These are phyloP conservation scores for Picochlorum sp. DNA, from an alignment of 139 green algal genomes.

Conservation along the genomic window DNA sequence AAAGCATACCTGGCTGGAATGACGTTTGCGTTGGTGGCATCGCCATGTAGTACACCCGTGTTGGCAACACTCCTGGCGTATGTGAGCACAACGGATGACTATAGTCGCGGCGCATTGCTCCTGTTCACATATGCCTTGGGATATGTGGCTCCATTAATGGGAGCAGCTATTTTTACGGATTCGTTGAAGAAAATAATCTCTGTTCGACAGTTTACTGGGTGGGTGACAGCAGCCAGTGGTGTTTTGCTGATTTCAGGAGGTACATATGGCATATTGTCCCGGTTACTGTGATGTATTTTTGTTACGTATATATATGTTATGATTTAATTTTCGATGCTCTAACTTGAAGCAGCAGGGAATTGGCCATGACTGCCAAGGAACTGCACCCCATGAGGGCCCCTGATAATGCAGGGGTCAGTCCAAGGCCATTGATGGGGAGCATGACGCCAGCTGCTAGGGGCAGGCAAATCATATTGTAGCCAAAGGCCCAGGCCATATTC, in stretches of 20 bases:
- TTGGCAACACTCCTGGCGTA: conserved; percentile 91
- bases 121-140: conserved; percentile 86
- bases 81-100: conserved; percentile 58
- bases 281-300: conserved; percentile 22
- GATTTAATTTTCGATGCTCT: conserved; percentile 9
- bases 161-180: conserved; percentile 76
- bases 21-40: conserved; percentile 91
- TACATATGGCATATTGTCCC: conserved; percentile 71
- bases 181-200: conserved; percentile 63
- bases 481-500: conserved; percentile 84
- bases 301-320: neutral
- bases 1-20: conserved; percentile 83
- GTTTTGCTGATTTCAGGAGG: conserved; percentile 74
- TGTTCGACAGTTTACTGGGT: conserved; percentile 66
- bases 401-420: conserved; percentile 45
- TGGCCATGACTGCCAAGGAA: conserved; percentile 73
- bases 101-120: conserved; percentile 40
- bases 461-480: conserved; percentile 73
- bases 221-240: conserved; percentile 80
- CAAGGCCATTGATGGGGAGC: conserved; percentile 41
- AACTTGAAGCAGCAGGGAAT: conserved; percentile 73
- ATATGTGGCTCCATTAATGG: conserved; percentile 87
- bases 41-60: conserved; percentile 90
- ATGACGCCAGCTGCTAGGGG: conserved; percentile 53
- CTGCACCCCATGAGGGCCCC: conserved; percentile 74